A percentile compares a stretch with the other conserved stretches of the same genome.
Conservation (phyloP, 2,329 filamentous ascomycete genomes). For the Pseudogymnoascus sp. region DNA sequence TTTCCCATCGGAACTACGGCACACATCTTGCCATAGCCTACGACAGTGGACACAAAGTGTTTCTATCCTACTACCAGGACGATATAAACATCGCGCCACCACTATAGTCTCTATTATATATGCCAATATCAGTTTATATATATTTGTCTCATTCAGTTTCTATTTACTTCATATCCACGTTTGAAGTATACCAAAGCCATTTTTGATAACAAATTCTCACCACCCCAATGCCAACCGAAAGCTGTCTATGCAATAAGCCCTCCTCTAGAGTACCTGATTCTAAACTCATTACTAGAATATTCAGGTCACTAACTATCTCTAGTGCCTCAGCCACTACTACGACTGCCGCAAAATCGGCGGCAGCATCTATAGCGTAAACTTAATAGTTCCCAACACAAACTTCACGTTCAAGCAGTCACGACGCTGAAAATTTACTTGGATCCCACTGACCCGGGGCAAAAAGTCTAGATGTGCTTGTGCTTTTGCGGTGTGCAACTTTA, state of each 20-base stretch:
- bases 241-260: background rate
- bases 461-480: background rate
- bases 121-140: background rate
- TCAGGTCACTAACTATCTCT: background rate
- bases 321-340: slow-evolving; percentile 49
- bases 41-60: background rate
- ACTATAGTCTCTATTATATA: background rate
- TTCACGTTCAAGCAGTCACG: slow-evolving; percentile 24
- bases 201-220: background rate
- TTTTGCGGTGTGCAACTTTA: background rate
- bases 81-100: background rate
- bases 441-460: background rate
- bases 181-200: background rate
- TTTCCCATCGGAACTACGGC: background rate
- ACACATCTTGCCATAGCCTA: background rate
- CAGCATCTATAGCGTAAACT: slow-evolving; percentile 42
- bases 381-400: slow-evolving; percentile 19
- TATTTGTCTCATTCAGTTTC: background rate
- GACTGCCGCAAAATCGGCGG: slow-evolving; percentile 51
- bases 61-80: background rate
- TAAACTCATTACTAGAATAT: background rate
- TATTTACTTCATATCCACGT: background rate
- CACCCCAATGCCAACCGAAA: background rate
- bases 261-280: background rate
- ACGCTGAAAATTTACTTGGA: background rate